These are phyloP conservation scores for Bigelowiella natans DNA, from an alignment of 78 protist genomes.

Conservation along the genomic window DNA sequence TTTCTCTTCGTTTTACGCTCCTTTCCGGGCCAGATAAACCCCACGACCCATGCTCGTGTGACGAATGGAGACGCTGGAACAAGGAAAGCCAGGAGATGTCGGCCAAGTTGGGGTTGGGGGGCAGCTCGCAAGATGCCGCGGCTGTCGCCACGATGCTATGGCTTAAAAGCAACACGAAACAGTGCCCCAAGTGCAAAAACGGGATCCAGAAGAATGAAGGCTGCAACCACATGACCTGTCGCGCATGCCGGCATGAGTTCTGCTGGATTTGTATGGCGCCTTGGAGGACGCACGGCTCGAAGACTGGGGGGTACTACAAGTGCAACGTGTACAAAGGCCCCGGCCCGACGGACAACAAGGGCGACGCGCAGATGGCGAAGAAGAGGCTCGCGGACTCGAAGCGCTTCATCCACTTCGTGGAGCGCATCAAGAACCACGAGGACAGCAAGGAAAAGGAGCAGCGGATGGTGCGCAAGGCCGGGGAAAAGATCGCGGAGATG, in stretches of 20 bases:
- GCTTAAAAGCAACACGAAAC: background rate
- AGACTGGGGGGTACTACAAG: background rate
- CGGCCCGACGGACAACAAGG: background rate
- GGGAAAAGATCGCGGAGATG: background rate
- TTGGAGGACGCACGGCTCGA: background rate
- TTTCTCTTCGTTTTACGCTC: too few relatives aligned
- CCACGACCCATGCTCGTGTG: background rate
- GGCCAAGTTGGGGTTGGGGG: background rate
- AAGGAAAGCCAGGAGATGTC: background rate
- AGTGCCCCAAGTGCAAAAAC: background rate
- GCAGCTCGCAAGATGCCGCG: background rate
- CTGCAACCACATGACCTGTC: background rate
- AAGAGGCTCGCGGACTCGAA: background rate
- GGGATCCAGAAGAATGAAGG: background rate
- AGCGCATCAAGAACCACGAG: background rate
- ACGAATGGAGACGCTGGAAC: background rate
- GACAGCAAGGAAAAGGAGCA: background rate
- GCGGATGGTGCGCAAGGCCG: background rate
- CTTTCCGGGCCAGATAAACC: too few relatives aligned
- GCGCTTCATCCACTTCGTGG: background rate
- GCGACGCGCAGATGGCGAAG: background rate
- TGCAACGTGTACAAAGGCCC: background rate
- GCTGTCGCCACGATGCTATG: background rate
- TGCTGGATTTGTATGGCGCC: background rate
- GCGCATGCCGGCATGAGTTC: background rate